Percentiles rank a stretch among this genome's conserved stretches.
Evolutionary conservation across 768 basidiomycete species (phyloP).

Genomic region (Sarcomyxa edulis): DNA sequence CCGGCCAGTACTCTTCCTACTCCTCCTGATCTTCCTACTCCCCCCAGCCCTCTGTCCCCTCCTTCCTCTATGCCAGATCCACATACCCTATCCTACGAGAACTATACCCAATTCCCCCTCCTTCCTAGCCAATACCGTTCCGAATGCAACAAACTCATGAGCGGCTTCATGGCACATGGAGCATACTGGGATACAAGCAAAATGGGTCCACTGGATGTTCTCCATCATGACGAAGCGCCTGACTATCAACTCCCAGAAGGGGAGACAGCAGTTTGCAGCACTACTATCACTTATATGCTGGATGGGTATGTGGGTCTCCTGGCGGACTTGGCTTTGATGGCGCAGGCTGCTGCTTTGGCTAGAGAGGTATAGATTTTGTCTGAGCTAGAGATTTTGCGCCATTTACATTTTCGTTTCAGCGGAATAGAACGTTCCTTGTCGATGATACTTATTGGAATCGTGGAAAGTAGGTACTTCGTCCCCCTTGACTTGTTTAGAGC

Average conservation of each 20-base stretch:
- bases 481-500: background rate
- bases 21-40: too few relatives aligned
- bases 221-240: conserved; percentile 21
- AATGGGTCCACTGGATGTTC: conserved; percentile 29
- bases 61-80: conserved; percentile 13
- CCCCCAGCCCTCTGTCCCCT: conserved; percentile 8
- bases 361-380: conserved; percentile 42
- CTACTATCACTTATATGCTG: conserved; percentile 67
- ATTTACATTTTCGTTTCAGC: conserved; percentile 26
- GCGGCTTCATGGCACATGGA: conserved; percentile 41
- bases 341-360: conserved; percentile 62
- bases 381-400: conserved; percentile 1
- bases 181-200: conserved; percentile 44
- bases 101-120: conserved; percentile 55
- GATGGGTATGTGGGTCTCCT: conserved; percentile 62
- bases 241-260: conserved; percentile 15
- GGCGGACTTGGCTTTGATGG: conserved; percentile 61
- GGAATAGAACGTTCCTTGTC: conserved; percentile 61
- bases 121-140: conserved; percentile 47
- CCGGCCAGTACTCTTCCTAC: conserved; percentile 7
- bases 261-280: conserved; percentile 37
- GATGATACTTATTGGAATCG: conserved; percentile 73
- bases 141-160: conserved; percentile 49
- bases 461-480: conserved; percentile 45
- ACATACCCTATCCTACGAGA: conserved; percentile 44